Evolutionary conservation across 768 basidiomycete species (phyloP).

Genomic region (Lactarius quietus): DNA sequence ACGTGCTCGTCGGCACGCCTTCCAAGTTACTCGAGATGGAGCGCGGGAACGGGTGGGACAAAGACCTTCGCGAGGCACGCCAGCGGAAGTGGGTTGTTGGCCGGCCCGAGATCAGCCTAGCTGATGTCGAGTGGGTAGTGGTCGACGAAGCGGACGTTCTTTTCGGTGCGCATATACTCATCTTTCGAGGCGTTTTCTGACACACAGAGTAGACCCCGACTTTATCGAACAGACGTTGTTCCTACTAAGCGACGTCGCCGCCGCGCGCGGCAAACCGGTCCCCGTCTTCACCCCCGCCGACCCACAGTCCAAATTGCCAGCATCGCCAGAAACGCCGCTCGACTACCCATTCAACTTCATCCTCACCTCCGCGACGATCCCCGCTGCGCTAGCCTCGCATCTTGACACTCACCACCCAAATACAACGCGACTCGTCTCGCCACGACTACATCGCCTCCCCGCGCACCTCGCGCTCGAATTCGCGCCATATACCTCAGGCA

Average conservation of each 20-base stretch:
- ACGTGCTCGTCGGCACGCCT: constrained; percentile 63
- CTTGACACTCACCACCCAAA: constrained; percentile 58
- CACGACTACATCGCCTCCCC: constrained; percentile 76
- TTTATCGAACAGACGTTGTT: constrained; percentile 71
- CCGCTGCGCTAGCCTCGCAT: not conserved
- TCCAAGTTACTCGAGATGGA: constrained; percentile 60
- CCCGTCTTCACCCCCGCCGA: constrained; percentile 21
- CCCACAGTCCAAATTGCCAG: not conserved
- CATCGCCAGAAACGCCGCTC: not conserved
- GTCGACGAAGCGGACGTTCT: constrained; percentile 91
- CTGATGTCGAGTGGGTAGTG: constrained; percentile 81
- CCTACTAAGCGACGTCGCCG: constrained; percentile 66
- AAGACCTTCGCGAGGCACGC: constrained; percentile 30
- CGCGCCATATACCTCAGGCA: constrained; percentile 73
- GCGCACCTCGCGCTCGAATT: constrained; percentile 66
- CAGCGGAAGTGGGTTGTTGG: constrained; percentile 42
- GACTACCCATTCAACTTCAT: too few species aligned
- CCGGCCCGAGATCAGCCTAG: constrained; percentile 57
- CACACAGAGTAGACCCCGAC: constrained; percentile 59
- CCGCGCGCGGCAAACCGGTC: constrained; percentile 52
- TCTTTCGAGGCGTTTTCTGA: constrained; percentile 3
- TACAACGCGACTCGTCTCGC: constrained; percentile 73
- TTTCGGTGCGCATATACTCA: constrained; percentile 54
- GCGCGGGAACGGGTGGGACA: constrained; percentile 53
- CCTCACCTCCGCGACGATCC: too few species aligned